Evolutionary conservation across 495 filamentous ascomycete species (phyloP).

Genomic region (Neurospora sp.): DNA sequence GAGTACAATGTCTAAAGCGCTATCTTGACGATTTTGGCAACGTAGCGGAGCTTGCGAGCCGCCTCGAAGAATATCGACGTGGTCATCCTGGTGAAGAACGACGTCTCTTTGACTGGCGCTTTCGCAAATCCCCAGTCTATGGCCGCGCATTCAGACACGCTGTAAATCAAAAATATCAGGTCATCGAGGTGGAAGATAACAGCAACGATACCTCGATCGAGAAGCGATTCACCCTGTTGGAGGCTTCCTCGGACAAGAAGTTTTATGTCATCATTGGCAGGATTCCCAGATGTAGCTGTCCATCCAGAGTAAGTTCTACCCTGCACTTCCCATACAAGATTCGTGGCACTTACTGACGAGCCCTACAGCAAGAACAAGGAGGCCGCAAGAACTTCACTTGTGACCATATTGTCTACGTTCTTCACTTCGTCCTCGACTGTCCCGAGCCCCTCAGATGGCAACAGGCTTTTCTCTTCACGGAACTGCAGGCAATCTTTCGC

Average conservation of each 20-base stretch:
- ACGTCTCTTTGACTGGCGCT: too few species aligned
- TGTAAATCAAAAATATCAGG: too few species aligned
- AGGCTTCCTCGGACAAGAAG: neutral
- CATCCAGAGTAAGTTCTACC: neutral
- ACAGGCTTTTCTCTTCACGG: neutral
- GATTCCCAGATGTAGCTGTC: neutral
- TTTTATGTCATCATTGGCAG: neutral
- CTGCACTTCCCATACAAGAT: too few species aligned
- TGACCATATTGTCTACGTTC: neutral
- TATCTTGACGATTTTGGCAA: too few species aligned
- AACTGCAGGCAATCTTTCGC: neutral
- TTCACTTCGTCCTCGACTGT: neutral
- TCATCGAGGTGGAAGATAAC: neutral
- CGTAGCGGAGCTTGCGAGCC: too few species aligned
- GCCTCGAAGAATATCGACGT: too few species aligned
- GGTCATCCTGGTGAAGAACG: too few species aligned
- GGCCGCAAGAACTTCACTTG: neutral
- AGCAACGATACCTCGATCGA: neutral
- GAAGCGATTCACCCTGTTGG: neutral
- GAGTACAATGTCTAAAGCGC: too few species aligned
- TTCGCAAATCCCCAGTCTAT: too few species aligned
- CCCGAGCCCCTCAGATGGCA: neutral
- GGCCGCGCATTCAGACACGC: too few species aligned
- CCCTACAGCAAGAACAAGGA: too few species aligned
- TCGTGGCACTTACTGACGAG: too few species aligned